Percentiles rank a stretch among this genome's conserved stretches.
Conservation (phyloP, 257 asterid genomes). For the Misopates orontium region DNA sequence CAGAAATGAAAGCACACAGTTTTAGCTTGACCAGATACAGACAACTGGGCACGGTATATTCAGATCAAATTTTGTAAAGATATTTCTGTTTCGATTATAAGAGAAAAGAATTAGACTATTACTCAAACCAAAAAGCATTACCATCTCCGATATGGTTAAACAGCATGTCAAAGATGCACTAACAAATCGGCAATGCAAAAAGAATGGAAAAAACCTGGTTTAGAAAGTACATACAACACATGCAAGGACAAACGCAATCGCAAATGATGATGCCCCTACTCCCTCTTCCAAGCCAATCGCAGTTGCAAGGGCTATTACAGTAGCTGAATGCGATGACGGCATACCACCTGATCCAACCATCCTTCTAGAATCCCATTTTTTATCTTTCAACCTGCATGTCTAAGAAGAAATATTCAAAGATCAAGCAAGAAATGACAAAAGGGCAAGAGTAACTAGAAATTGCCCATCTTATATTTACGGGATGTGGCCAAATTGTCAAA, state of each 20-base stretch:
- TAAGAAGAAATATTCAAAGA: conserved; percentile 44
- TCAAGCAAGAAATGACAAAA: conserved; percentile 41
- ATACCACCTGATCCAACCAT: conserved; percentile 98
- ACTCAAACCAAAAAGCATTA: conserved; percentile 9
- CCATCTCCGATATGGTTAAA: conserved; percentile 27
- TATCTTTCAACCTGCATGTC: conserved; percentile 90
- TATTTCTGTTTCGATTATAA: too few species aligned
- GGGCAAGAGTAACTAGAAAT: conserved; percentile 11
- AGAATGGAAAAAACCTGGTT: conserved; percentile 67
- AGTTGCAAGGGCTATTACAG: conserved; percentile 79
- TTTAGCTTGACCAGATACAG: too few species aligned
- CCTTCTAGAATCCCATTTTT: conserved; percentile 86
- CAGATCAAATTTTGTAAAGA: too few species aligned
- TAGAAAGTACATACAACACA: conserved; percentile 94
- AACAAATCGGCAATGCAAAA: conserved; percentile 38
- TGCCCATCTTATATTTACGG: conserved; percentile 16
- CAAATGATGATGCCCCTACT: conserved; percentile 68
- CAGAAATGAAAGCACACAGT: too few species aligned
- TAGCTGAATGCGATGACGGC: conserved; percentile 98
- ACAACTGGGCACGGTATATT: too few species aligned
- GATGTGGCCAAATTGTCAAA: conserved; percentile 12
- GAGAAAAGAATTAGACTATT: not conserved
- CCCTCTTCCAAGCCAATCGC: conserved; percentile 87
- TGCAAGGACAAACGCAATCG: conserved; percentile 90
- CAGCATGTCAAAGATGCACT: conserved; percentile 21